Percentiles rank a stretch among this genome's conserved stretches.
These are phyloP conservation scores for Neotropicomus parvogracilis DNA, from an alignment of 1,284 basidiomycete genomes.

Conservation along the genomic window DNA sequence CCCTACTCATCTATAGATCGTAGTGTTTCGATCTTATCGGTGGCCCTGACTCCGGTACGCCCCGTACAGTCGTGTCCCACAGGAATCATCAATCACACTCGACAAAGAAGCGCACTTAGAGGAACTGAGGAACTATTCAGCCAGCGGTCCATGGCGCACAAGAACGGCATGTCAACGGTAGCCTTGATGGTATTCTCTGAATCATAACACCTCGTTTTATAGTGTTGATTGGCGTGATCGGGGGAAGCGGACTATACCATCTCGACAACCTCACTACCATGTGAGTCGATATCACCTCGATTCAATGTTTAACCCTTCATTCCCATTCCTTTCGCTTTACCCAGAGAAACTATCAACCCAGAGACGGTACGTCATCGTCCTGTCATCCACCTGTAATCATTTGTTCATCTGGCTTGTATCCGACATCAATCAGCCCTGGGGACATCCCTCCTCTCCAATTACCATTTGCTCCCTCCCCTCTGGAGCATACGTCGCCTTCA, in stretches of 20 bases:
- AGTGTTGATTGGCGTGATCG: slow-evolving; percentile 83
- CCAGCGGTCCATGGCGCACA: slow-evolving; percentile 15
- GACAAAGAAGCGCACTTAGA: background rate
- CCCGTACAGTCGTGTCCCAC: background rate
- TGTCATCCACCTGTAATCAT: background rate
- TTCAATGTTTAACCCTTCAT: background rate
- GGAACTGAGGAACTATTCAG: background rate
- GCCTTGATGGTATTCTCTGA: background rate
- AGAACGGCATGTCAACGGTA: slow-evolving; percentile 18
- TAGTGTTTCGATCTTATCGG: background rate
- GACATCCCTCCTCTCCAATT: slow-evolving; percentile 87
- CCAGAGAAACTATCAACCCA: slow-evolving; percentile 66
- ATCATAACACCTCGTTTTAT: background rate
- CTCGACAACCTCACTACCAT: slow-evolving; percentile 83
- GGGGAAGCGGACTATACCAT: slow-evolving; percentile 85
- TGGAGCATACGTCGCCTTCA: slow-evolving; percentile 81
- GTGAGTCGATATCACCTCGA: slow-evolving; percentile 41
- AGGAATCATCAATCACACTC: background rate
- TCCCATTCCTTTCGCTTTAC: background rate
- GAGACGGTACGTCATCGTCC: slow-evolving; percentile 51
- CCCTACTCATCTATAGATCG: no score
- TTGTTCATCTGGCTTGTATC: background rate
- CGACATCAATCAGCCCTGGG: slow-evolving; percentile 74
- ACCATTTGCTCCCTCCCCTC: slow-evolving; percentile 80
- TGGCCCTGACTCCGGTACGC: background rate